Base-by-base conservation (phyloP, 2,329 filamentous ascomycete species). In the Annulohypoxylon truncatum region DNA sequence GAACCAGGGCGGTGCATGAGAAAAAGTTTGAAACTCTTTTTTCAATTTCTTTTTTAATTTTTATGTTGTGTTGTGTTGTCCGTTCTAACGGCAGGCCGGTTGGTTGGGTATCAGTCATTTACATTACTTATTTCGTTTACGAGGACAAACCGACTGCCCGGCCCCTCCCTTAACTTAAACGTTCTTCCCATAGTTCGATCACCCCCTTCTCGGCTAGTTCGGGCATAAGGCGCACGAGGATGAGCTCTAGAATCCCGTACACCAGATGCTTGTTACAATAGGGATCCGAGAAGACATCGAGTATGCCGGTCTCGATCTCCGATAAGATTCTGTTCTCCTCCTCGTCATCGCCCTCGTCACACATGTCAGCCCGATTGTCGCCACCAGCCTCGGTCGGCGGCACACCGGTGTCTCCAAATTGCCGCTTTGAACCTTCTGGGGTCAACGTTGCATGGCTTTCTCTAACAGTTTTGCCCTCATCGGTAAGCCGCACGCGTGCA, bases 231-330 rank as follows among this genome's bases (percentile, higher is more conserved):
- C 91, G 88, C 61, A 93, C 87, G n/a, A 97, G 82, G 1, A 97
- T 77, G 62, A 95, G 80, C 80, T 99, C 96, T 31, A 98, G 81
- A 50, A 96, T 83, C 46, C 88, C 85, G 75, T 97, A 97, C 72
- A 97, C 82, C 29, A 98, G 82, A 80, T 97, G 94, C 81, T 94
- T 96, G 80, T 99, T 99, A 80, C 94, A 91, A 80, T 97, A 97
- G 54, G 86, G 83, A 79, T 97, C 94, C 13, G 87, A 87, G 71
- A 97, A 90, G 35, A 94, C 83, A 72, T 91, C 88, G 48, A 98
- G 83, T 47, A 94, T 82, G 24, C 86, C 80, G 66, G 84, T 81
- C 74, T 90, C 87, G 68, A 93, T 85, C 71, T 90, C 85, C 65
- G 81, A 78, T 46, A 88, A 79, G 62, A 89, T 82, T 51, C 79